Conservation (phyloP, 768 basidiomycete species). For the Russula vinacea region DNA sequence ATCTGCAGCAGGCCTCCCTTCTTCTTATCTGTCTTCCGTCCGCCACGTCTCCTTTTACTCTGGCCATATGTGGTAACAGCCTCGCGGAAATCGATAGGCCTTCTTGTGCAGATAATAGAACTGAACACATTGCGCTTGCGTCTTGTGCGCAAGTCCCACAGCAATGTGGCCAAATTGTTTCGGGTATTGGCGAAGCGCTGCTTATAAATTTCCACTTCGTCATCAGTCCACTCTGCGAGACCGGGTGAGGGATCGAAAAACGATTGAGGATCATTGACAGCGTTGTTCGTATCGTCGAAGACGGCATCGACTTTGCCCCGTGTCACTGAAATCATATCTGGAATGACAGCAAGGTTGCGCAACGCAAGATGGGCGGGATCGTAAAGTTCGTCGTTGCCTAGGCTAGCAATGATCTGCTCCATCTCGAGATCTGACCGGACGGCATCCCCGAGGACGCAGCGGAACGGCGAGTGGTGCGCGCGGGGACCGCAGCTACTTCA, state of each 20-base stretch:
- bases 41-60: constrained; percentile 59
- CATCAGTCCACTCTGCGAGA: constrained; percentile 84
- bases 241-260: constrained; percentile 73
- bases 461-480: constrained; percentile 70
- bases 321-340: constrained; percentile 82
- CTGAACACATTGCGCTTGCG: constrained; percentile 81
- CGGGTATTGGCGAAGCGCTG: constrained; percentile 81
- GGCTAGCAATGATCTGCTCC: constrained; percentile 93
- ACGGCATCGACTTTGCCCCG: constrained; percentile 56
- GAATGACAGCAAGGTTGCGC: constrained; percentile 80
- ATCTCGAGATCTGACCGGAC: constrained; percentile 95
- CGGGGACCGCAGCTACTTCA: constrained; percentile 36
- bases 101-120: constrained; percentile 97
- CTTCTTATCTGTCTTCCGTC: constrained; percentile 60
- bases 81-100: constrained; percentile 78
- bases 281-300: constrained; percentile 84
- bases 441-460: constrained; percentile 76
- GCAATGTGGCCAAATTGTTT: constrained; percentile 97
- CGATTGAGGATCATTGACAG: constrained; percentile 68
- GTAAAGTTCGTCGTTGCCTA: constrained; percentile 89
- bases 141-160: constrained; percentile 75
- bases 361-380: constrained; percentile 87
- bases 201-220: constrained; percentile 74
- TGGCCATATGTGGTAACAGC: constrained; percentile 64
- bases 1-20: constrained; percentile 75